phyloP scores from a whole-genome alignment of 2,329 filamentous ascomycete genomes.

The Cytospora chrysosperma region DNA sequence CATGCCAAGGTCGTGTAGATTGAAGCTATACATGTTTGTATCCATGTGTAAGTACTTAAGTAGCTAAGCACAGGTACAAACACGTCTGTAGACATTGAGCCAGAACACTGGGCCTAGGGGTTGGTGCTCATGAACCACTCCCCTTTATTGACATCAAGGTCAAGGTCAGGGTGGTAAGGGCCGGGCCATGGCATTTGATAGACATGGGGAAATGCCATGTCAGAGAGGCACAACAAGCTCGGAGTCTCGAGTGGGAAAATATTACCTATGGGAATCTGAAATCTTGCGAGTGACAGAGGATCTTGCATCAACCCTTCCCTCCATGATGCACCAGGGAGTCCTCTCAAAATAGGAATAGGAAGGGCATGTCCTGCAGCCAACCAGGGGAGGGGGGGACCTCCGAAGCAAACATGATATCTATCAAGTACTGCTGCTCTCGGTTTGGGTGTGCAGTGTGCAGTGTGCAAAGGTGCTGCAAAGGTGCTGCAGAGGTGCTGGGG shows the following conservation, averaged over 20 bases:
- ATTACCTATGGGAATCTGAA: not conserved
- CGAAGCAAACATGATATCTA: not conserved
- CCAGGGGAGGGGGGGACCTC: no score
- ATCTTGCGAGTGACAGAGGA: not conserved
- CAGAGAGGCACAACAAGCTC: not conserved
- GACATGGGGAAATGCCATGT: not conserved
- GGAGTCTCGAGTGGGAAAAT: not conserved
- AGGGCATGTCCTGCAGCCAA: not conserved
- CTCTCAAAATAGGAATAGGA: not conserved
- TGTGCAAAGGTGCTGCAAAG: no score
- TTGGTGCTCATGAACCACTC: not conserved
- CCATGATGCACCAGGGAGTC: not conserved
- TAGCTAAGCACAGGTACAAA: not conserved
- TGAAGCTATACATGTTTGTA: conserved; percentile 12
- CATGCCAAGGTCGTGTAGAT: conserved; percentile 1
- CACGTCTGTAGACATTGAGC: not conserved
- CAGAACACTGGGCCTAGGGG: not conserved
- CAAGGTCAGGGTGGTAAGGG: not conserved
- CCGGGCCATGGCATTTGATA: not conserved
- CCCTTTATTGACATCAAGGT: not conserved
- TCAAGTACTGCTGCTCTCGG: not conserved
- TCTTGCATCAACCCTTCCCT: not conserved
- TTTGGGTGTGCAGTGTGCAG: not conserved
- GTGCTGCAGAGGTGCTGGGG: not conserved
- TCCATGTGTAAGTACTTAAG: not conserved